These are phyloP conservation scores for Trametes polyzona DNA, from an alignment of 1,284 basidiomycete genomes.

Conservation along the genomic window DNA sequence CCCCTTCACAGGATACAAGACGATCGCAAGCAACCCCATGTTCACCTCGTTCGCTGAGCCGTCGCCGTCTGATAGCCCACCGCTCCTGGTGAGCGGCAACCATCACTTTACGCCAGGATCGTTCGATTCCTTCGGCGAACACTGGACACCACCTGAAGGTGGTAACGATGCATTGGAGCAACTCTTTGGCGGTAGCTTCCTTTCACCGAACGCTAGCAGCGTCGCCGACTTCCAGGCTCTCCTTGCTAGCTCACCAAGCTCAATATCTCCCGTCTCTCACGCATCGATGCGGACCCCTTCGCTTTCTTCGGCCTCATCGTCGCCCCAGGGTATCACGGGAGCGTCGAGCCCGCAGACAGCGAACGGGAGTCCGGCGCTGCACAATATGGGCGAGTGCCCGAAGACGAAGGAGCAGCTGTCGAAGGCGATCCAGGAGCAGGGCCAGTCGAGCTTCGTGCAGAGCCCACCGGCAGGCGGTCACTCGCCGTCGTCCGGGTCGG, in stretches of 20 bases:
- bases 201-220: slow-evolving; percentile 39
- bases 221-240: slow-evolving; percentile 50
- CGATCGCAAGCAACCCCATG: slow-evolving; percentile 76
- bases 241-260: slow-evolving; percentile 46
- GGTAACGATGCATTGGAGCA: slow-evolving; percentile 48
- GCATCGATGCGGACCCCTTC: slow-evolving; percentile 31
- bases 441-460: slow-evolving; percentile 53
- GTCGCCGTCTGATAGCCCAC: slow-evolving; percentile 42
- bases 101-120: slow-evolving; percentile 24
- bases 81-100: slow-evolving; percentile 21
- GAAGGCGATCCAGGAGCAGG: slow-evolving; percentile 49
- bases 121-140: slow-evolving; percentile 30
- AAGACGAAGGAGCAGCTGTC: slow-evolving; percentile 61
- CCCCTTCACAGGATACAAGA: slow-evolving; percentile 57
- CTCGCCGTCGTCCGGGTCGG: slow-evolving; percentile 14
- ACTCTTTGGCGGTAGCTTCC: slow-evolving; percentile 60
- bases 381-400: slow-evolving; percentile 47
- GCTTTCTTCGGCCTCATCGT: slow-evolving; percentile 36
- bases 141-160: slow-evolving; percentile 35
- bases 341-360: slow-evolving; percentile 24
- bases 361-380: slow-evolving; percentile 12
- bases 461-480: slow-evolving; percentile 20
- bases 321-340: slow-evolving; percentile 38
- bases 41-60: slow-evolving; percentile 80
- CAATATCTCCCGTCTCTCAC: slow-evolving; percentile 61